A percentile compares a stretch with the other conserved stretches of the same genome.
These are phyloP conservation scores for Sugiyamaella japonica DNA, from an alignment of 1,139 yeast species.

Conservation along the genomic window DNA sequence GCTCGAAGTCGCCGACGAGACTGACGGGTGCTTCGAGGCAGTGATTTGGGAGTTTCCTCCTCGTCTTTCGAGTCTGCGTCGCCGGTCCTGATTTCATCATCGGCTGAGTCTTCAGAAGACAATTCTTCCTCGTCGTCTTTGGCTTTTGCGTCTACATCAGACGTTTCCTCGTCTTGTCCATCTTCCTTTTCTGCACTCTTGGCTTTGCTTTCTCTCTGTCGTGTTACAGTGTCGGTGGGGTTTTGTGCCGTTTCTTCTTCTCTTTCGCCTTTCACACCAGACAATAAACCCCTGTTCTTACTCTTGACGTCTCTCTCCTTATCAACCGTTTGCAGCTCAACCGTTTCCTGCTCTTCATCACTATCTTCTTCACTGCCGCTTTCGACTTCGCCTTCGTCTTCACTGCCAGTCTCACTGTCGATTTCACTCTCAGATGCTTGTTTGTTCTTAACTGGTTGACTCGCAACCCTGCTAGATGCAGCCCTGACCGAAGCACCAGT, in stretches of 20 bases:
- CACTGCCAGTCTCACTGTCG: slow-evolving; percentile 16
- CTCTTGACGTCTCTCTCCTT: too few relatives aligned
- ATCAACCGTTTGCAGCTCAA: too few relatives aligned
- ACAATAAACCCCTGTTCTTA: too few relatives aligned
- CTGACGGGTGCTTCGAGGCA: slow-evolving; percentile 1
- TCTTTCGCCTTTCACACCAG: not conserved
- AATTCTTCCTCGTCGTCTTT: slow-evolving; percentile 27
- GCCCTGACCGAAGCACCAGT: not conserved
- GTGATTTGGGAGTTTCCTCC: slow-evolving; percentile 4
- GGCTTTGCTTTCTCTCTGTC: not conserved
- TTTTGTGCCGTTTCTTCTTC: slow-evolving; percentile 5
- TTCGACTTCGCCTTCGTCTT: slow-evolving; percentile 6
- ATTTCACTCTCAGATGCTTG: slow-evolving; percentile 15
- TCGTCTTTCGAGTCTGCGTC: slow-evolving; percentile 12
- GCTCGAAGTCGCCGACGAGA: slow-evolving; percentile 11
- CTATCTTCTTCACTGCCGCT: slow-evolving; percentile 14
- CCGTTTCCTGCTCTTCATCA: too few relatives aligned
- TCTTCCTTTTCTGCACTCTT: slow-evolving; percentile 17
- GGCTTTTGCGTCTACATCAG: slow-evolving; percentile 29
- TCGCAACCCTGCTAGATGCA: not conserved
- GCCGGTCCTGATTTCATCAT: slow-evolving; percentile 10
- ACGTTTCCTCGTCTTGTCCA: slow-evolving; percentile 12
- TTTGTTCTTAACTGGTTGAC: not conserved
- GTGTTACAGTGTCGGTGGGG: slow-evolving; percentile 8
- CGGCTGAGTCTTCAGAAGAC: slow-evolving; percentile 7